Conservation (phyloP, 73 alveolate species). For the Effrenium voratum region DNA sequence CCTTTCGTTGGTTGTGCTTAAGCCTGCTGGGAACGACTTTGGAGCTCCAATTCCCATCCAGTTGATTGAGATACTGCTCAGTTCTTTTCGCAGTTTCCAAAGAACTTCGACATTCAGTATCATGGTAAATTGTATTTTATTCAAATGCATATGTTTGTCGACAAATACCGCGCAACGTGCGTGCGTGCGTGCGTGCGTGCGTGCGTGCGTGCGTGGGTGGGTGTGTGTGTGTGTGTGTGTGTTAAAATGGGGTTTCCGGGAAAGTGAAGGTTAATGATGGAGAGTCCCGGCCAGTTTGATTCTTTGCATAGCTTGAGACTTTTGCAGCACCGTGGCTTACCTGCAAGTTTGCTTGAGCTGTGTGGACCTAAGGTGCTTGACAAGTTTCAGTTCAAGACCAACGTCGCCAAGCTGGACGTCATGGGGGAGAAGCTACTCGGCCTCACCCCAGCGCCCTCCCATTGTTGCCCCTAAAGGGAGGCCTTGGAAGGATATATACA, state of each 20-base stretch:
- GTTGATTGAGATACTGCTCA: too few relatives aligned
- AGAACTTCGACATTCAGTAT: neutral
- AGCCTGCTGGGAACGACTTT: too few relatives aligned
- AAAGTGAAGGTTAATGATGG: too few relatives aligned
- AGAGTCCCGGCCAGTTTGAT: too few relatives aligned
- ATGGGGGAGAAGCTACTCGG: slow-evolving; percentile 23
- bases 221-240: neutral
- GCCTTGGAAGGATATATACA: too few relatives aligned
- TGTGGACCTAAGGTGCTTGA: slow-evolving; percentile 11
- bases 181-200: neutral
- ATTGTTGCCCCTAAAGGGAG: too few relatives aligned
- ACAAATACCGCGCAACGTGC: neutral
- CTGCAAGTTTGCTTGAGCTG: too few relatives aligned
- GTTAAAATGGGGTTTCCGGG: neutral
- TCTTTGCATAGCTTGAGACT: too few relatives aligned
- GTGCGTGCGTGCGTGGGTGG: neutral
- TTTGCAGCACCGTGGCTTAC: too few relatives aligned
- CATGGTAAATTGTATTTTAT: neutral
- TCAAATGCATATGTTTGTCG: neutral
- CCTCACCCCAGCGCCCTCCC: neutral
- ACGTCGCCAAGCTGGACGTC: slow-evolving; percentile 68
- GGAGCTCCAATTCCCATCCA: too few relatives aligned
- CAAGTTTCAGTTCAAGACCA: slow-evolving; percentile 74
- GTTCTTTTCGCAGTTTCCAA: neutral
- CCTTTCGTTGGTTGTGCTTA: too few relatives aligned